Evolutionary conservation across 2,329 filamentous ascomycete species (phyloP).

Genomic region (Colletotrichum orbiculare): DNA sequence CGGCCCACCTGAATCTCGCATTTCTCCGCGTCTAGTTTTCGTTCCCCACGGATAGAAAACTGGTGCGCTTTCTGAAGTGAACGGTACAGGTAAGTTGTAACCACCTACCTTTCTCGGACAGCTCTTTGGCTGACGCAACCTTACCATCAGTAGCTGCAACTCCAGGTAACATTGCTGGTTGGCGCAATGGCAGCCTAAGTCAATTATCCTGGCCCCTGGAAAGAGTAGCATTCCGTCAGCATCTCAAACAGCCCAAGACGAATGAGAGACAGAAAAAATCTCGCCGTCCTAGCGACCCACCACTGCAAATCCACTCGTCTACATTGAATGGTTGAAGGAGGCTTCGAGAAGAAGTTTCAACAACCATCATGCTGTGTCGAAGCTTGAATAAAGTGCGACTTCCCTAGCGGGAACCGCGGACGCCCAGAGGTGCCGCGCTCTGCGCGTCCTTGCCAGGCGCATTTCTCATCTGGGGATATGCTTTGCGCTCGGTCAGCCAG

Average conservation of each 20-base stretch:
- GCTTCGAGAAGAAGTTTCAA: neutral
- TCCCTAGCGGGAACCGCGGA: too few relatives aligned
- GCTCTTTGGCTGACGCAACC: conserved; percentile 2
- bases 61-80: neutral
- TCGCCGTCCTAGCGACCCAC: conserved; percentile 5
- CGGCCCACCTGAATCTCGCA: conserved; percentile 37
- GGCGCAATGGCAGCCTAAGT: neutral
- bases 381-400: conserved; percentile 1
- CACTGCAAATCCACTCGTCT: neutral
- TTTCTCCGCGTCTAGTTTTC: conserved; percentile 18
- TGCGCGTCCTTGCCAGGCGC: too few relatives aligned
- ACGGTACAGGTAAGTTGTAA: too few relatives aligned
- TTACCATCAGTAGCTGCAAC: neutral
- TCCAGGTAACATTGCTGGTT: neutral
- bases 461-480: too few relatives aligned
- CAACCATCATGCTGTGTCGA: neutral
- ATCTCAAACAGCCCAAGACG: conserved; percentile 13
- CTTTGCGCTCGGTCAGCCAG: too few relatives aligned
- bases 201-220: conserved; percentile 6
- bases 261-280: neutral
- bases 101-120: too few relatives aligned
- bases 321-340: neutral
- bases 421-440: too few relatives aligned
- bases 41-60: conserved; percentile 28
- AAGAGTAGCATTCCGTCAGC: conserved; percentile 17